phyloP scores from a whole-genome alignment of 2,329 filamentous ascomycete genomes.

The Septoria petroselini region DNA sequence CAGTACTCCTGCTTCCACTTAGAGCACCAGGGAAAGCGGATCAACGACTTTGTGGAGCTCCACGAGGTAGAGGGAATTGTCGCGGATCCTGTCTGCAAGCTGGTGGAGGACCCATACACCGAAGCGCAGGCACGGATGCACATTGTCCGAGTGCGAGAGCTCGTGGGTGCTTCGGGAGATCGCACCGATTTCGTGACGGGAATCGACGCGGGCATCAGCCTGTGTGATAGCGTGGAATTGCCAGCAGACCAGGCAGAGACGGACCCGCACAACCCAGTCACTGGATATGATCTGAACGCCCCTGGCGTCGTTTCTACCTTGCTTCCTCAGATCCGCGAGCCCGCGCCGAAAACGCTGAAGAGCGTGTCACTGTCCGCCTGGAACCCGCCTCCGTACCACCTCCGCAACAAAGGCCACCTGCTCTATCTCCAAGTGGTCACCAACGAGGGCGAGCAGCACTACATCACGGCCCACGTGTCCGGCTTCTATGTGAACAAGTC shows the following conservation, averaged over 20 bases:
- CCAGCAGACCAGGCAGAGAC: constrained; percentile 28
- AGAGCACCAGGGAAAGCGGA: constrained; percentile 79
- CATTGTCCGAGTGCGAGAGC: constrained; percentile 81
- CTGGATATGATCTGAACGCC: constrained; percentile 73
- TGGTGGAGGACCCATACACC: constrained; percentile 94
- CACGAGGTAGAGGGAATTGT: constrained; percentile 81
- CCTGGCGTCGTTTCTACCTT: constrained; percentile 67
- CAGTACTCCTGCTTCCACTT: constrained; percentile 99
- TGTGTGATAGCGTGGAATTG: constrained; percentile 71
- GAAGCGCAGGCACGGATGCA: constrained; percentile 98
- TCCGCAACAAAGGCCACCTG: constrained; percentile 87
- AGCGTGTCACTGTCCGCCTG: constrained; percentile 82
- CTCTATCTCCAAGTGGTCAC: constrained; percentile 87
- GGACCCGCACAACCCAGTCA: constrained; percentile 47
- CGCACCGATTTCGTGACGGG: constrained; percentile 84
- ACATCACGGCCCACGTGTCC: constrained; percentile 88
- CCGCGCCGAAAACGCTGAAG: constrained; percentile 86
- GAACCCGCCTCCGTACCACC: constrained; percentile 92
- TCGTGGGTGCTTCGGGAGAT: constrained; percentile 88
- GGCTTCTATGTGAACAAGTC: constrained; percentile 98
- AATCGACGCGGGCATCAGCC: constrained; percentile 75
- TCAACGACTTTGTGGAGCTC: constrained; percentile 93
- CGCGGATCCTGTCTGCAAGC: constrained; percentile 70
- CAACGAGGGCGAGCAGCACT: constrained; percentile 89
- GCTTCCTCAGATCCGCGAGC: constrained; percentile 62